Base-by-base conservation (phyloP, 2,329 filamentous ascomycete species). In the Stromatinia cepivora region DNA sequence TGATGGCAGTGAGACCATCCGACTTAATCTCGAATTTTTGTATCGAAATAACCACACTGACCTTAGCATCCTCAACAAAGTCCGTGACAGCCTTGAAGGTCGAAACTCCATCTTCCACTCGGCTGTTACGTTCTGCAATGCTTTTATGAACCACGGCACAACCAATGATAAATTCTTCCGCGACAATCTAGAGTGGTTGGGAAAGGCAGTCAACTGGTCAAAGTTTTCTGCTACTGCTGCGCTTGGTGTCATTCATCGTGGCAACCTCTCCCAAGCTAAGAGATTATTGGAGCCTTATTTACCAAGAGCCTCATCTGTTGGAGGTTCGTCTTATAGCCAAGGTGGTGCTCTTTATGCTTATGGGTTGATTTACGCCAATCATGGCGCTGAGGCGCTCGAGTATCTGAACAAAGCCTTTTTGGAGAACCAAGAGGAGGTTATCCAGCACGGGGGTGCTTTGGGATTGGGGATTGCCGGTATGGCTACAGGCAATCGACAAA, bases 31-130 rank as follows among this genome's bases (percentile, higher is more conserved):
- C 45, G 95, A 99, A 79, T 99, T 99, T 81, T 85, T 99, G 15
- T 97, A 94, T 84, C 88, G 95, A 76, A 97, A 94, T 81, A 97
- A 97, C 82, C 93, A 91, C 78, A 94, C 93, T 52, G 95, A 99
- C 77, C 86, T 93, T 73, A 91, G 89, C 76, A 95, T 99, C 71
- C 84, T 99, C 70, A 97, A 97, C 85, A 97, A 97, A 82, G 90
- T 99, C 57, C 91, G 94, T 64, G 95, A 99, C 79, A 97, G 94
- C 75, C 84, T 99, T 22, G 95, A 99, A 79, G 93, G 94, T 48
- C 88, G 96, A 66, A 98, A 97, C 82, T 98, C 94, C 45, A 99
- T 99, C 75, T 98, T 98, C 86, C 95, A 99, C 81, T 97, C 93
- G 1, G 93, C 94, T 5, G 93, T 99, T 69, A 98, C 95, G 0